Evolutionary conservation across 768 basidiomycete genomes (phyloP), one percentile per base, ranked within the genome.

Genomic region (Calocybe cyanea): DNA sequence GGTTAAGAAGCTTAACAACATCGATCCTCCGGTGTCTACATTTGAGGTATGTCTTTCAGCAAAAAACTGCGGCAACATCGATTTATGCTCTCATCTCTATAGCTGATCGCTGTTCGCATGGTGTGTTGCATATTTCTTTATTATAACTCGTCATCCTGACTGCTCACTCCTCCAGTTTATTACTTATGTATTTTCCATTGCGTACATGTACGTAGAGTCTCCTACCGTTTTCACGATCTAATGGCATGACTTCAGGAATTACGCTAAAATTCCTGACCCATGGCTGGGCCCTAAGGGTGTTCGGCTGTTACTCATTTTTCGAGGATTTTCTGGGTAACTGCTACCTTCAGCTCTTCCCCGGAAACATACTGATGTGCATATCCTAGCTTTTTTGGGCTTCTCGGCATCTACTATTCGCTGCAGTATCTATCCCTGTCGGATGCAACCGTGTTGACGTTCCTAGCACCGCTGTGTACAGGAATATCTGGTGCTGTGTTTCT

Each of bases 361-460:
- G 21, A 21, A 40, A 36, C n/a, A 19, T 17, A 41, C 14, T 20
- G 37, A 42, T 4, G 31, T 18, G 10, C 18, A n/a, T 23, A 19
- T 17, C 4, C 45, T n/a, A 88, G 85, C 2, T 94, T 90, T 60
- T 75, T 88, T 31, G 56, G 56, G 8, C 49, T 59, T 18, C 56
- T 74, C 38, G 75, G 77, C n/a, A 67, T 74, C 18, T 81, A 79
- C 57, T 85, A 78, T 56, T 80, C 86, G 1, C 65, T 91, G 9
- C 73, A 81, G 61, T 87, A 84, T 61, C 73, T 92, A 3, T 85
- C 86, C 0, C 69, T 93, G 0, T 84, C 85, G 1, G 91, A 93
- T 59, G 79, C 87, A 0, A 83, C 81, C 0, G 85, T 87, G 4
- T 66, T 95, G 38, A 81, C 81, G 0, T 93, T 92, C 66, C 68